phyloP scores from a whole-genome alignment of 257 asterid genomes.

The Solanum clarkiae region DNA sequence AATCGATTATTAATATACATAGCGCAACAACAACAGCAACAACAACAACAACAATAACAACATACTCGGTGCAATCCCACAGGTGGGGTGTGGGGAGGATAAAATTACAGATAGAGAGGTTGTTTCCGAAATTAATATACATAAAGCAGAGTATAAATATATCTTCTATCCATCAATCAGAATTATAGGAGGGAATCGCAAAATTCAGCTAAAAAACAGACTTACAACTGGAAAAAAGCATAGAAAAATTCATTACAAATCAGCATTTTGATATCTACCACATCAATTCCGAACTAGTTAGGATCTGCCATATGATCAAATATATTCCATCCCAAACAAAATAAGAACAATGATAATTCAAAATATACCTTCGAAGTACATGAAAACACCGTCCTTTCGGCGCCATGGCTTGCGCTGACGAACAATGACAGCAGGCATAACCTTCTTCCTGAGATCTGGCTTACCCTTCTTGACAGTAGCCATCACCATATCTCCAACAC shows the following conservation, averaged over 20 bases:
- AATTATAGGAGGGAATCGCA: too few relatives aligned
- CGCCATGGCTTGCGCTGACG: conserved; percentile 79
- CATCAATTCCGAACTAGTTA: neutral
- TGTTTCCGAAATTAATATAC: neutral
- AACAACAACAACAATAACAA: too few relatives aligned
- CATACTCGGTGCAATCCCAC: too few relatives aligned
- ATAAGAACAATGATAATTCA: rapidly evolving
- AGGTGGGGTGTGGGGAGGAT: too few relatives aligned
- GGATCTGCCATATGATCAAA: neutral
- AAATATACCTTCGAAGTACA: conserved; percentile 46
- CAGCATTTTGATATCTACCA: neutral
- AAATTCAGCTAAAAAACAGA: neutral
- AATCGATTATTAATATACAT: neutral
- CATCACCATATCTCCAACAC: conserved; percentile 68
- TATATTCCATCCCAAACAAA: neutral
- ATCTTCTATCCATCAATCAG: too few relatives aligned
- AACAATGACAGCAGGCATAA: conserved; percentile 73
- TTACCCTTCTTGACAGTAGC: conserved; percentile 66
- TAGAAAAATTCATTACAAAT: neutral
- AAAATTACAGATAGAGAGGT: too few relatives aligned
- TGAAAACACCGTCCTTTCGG: conserved; percentile 69
- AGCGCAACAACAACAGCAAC: too few relatives aligned
- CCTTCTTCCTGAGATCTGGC: conserved; percentile 68
- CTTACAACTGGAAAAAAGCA: neutral
- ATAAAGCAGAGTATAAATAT: neutral